A percentile compares a stretch with the other conserved stretches of the same genome.
These are phyloP conservation scores for Phaseolus coccineus DNA, from an alignment of 331 rosid species.

Conservation along the genomic window DNA sequence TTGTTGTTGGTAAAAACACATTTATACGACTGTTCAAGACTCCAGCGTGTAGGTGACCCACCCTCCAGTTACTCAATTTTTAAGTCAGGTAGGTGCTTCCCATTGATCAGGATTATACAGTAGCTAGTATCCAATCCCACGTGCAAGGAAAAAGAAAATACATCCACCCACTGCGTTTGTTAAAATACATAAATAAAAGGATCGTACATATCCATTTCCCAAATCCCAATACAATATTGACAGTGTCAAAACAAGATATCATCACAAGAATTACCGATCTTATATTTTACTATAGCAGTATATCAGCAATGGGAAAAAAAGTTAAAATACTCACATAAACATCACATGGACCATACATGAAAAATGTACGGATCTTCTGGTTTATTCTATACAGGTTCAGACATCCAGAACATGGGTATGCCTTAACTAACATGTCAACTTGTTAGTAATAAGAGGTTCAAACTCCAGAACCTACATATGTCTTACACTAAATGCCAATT, in stretches of 20 bases:
- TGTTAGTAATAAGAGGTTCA: conserved; percentile 32
- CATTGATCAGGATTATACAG: background rate
- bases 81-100: background rate
- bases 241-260: conserved; percentile 18
- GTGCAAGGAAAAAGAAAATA: background rate
- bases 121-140: background rate
- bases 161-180: background rate
- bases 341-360: background rate
- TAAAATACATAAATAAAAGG: background rate
- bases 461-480: background rate
- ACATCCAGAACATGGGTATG: conserved; percentile 30
- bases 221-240: conserved; percentile 12
- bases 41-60: background rate
- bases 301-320: background rate
- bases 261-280: conserved; percentile 9
- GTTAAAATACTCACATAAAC: background rate
- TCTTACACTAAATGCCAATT: conserved; percentile 40
- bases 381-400: conserved; percentile 30
- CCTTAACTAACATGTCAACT: conserved; percentile 38
- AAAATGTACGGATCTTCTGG: background rate
- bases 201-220: background rate
- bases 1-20: background rate
- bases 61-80: background rate
- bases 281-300: background rate
- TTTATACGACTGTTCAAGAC: background rate